Base-by-base conservation (phyloP, 1,284 basidiomycete genomes). In the Microbotryomycetes sp. region DNA sequence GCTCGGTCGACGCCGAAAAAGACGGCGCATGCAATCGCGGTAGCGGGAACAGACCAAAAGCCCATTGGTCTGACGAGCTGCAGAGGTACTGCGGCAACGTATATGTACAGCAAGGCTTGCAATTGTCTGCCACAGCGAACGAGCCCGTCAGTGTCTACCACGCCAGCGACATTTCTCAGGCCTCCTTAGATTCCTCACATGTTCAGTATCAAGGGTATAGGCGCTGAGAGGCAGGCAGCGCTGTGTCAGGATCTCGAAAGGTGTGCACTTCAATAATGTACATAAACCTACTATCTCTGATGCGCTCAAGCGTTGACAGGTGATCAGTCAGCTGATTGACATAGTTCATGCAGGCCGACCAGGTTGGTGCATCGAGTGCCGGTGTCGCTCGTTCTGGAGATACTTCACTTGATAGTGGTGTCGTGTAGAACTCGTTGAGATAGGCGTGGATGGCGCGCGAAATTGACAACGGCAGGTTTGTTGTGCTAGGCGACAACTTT, bases 1-100 rank as follows among this genome's bases (percentile, higher is more conserved):
- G 71, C 69, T 3, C 58, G 56, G 53, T 72, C 70, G 29, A 72
- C 58, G 3, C 71, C 71, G 60, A 63, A 70, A 56, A 70, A 72
- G 9, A 66, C 65, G 30, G 61, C 51, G 0, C 59, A 59, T 14
- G 62, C 56, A 29, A 67, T 57, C 48, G 65, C 56, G 3, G 70
- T 70, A 0, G 63, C 64, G 1, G 70, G 69, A 22, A 71, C 57
- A 23, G 60, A 58, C 59, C 63, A 70, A 45, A 69, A 49, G 5
- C 69, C 69, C n/a, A 69, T 54, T 1, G 64, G 49, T 6, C 59
- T 60, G 26, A 69, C 67, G 32, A 70, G 60, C 50, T 71, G 70
- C 0, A 70, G 66, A 22, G 70, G 69, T 2, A 71, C 69, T n/a
- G 67, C 66, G 19, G 62, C 59, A 53, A 70, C 60, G 62, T 69